Evolutionary conservation across 2,329 filamentous ascomycete species (phyloP), one percentile per base, ranked within the genome.

Genomic region (Microdochium nivale): DNA sequence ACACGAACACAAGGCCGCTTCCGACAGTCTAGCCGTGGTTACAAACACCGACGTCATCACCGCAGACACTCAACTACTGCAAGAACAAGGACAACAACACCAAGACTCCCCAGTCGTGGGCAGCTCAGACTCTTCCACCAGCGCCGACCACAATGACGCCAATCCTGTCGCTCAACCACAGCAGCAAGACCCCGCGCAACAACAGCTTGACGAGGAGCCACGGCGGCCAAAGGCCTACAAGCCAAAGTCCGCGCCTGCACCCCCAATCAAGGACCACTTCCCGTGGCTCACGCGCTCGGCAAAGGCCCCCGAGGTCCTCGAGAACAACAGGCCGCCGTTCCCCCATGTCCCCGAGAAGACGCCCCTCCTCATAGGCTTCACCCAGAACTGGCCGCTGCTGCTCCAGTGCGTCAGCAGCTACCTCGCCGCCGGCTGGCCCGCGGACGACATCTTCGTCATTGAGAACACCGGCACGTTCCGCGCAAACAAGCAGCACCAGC

Each of bases 391-490:
- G 71, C 69, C 70, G 16, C 62, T 79, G 54, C 66, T 81, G 30
- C 67, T 77, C 49, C 78, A 81, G 61, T 73, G 72, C 19, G 69
- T 80, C 3, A 68, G 76, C 27, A 73, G 69, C 49, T 81, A 80
- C 60, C 73, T 81, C 51, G 72, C 76, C 1, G 74, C 74, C 3
- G 78, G 78, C 21, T 81, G 77, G 77, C 78, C 77, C 37, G 61
- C 74, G 2, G 64, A 65, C 25, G 73, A 80, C 56, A 80, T 81
- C 51, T 73, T 74, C 53, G 70, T 81, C 1, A 66, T 81, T 5
- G 78, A 80, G 57, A 81, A 80, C 62, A 80, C 73, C 14, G 77
- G 77, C 14, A 71, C 71, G 3, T 76, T 79, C 65, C 63, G 71
- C 50, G 67, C 73, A 10, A 80, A 80, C 55, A 62, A 65, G 46